These are phyloP conservation scores for Aphanomyces stellatus DNA, from an alignment of 352 stramenopile species.

Conservation along the genomic window DNA sequence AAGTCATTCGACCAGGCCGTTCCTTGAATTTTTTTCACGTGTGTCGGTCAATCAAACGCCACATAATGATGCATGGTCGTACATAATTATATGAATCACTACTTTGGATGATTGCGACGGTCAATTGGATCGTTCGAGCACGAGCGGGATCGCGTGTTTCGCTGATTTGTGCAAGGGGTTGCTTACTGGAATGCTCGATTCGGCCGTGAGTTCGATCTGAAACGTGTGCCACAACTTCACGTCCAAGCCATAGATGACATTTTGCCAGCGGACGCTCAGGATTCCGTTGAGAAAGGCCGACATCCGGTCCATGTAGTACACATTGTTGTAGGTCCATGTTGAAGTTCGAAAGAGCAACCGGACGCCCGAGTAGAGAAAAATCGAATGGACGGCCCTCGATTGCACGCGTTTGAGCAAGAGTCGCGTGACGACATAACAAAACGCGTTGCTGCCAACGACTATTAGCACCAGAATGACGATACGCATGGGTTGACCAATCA, in stretches of 20 bases:
- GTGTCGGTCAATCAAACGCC: too few species aligned
- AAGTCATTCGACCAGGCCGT: too few species aligned
- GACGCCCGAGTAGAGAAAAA: not conserved
- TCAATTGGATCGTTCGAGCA: too few species aligned
- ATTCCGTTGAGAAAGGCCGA: not conserved
- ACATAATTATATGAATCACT: too few species aligned
- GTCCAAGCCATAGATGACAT: not conserved
- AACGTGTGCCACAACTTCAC: not conserved
- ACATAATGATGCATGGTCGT: too few species aligned
- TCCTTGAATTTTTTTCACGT: too few species aligned
- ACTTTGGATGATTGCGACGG: too few species aligned
- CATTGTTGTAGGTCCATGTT: not conserved
- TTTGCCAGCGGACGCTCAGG: not conserved
- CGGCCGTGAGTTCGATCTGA: too few species aligned
- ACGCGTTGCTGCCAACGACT: not conserved
- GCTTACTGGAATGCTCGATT: too few species aligned
- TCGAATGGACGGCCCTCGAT: not conserved
- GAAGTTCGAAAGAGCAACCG: not conserved
- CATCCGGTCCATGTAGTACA: not conserved
- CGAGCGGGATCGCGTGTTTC: too few species aligned
- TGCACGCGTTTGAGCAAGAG: not conserved
- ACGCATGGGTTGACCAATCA: not conserved
- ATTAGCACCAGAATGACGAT: not conserved
- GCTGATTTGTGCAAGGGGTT: too few species aligned
- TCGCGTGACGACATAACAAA: not conserved